Evolutionary conservation across 495 filamentous ascomycete genomes (phyloP), one percentile per base, ranked within the genome.

Genomic region (Copromyces sp.): DNA sequence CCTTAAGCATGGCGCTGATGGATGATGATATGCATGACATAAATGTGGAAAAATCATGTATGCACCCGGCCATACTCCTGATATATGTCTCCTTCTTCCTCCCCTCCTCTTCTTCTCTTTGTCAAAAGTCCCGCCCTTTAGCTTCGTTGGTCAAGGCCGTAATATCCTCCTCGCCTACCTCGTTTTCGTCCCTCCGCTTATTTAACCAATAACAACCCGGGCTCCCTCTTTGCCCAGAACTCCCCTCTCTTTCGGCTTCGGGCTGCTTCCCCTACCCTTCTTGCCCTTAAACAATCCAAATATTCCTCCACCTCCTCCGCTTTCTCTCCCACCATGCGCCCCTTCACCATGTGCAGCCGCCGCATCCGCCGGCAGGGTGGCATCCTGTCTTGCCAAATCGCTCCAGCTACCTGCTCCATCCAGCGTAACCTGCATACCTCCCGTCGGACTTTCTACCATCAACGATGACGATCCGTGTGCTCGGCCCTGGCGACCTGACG

Each of bases 191-290:
- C 11, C 53, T 65, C 29, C 6, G 5, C 40, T 2, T 20, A 29
- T 40, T 69, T 72, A 85, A 76, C 86, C 84, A 68, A 93, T 87
- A 44, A 93, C 84, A 39, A 93, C 90, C 77, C 95, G 87, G 24
- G 95, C 94, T 8, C 95, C 95, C 78, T 99, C 95, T 78, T 97
- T 97, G 70, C 95, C 96, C 74, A 99, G 79, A 68, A 99, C 94
- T 69, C 95, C 95, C 20, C 93, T 86, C 79, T 99, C 95, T 80
- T 93, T 93, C 59, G 94, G 94, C 82, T 97, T 97, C 9, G 95
- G 95, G 78, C 94, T 97, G 78, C 92, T 88, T 68, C 94, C 93
- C 47, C 95, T 86, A 6, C 94, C 94, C 85, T 92, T 97, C 84
- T 95, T 96, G 72, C 94, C 86, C 44, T 86, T 90, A 71, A 98